These are phyloP conservation scores for Quercus aquifolioides DNA, from an alignment of 306 rosid species.

Conservation along the genomic window DNA sequence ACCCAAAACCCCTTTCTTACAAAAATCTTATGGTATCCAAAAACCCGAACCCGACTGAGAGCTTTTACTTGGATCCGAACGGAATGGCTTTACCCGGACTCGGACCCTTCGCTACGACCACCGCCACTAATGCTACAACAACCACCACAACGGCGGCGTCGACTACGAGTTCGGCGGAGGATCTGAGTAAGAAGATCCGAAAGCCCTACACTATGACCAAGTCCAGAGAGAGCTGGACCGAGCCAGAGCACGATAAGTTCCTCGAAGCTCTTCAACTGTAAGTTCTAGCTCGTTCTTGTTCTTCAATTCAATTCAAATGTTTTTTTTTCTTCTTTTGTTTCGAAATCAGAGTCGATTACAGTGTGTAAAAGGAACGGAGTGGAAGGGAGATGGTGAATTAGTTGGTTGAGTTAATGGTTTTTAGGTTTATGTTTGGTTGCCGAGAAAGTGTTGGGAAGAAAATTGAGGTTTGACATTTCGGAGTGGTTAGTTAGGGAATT, in stretches of 20 bases:
- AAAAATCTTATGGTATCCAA: constrained; percentile 54
- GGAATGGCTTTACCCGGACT: constrained; percentile 59
- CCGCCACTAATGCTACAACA: constrained; percentile 15
- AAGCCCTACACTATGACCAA: constrained; percentile 95
- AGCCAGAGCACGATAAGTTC: constrained; percentile 95
- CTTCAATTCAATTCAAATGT: not conserved
- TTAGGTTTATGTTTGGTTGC: no score
- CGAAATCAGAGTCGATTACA: no score
- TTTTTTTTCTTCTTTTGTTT: not conserved
- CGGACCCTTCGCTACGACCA: constrained; percentile 43
- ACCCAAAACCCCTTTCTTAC: constrained; percentile 9
- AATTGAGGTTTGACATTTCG: not conserved
- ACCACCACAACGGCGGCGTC: constrained; percentile 23
- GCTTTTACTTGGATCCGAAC: constrained; percentile 60
- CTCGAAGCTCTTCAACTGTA: constrained; percentile 98
- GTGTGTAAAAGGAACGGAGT: no score
- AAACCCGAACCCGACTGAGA: constrained; percentile 60
- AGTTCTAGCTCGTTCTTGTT: not conserved
- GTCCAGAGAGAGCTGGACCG: constrained; percentile 98
- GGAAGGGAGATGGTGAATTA: no score
- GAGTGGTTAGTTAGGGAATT: not conserved
- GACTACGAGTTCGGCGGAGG: constrained; percentile 49
- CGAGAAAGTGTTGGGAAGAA: no score
- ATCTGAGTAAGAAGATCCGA: constrained; percentile 68
- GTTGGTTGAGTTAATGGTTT: no score